Conservation (phyloP, 352 stramenopile genomes). For the Globisporangium apiculatum region DNA sequence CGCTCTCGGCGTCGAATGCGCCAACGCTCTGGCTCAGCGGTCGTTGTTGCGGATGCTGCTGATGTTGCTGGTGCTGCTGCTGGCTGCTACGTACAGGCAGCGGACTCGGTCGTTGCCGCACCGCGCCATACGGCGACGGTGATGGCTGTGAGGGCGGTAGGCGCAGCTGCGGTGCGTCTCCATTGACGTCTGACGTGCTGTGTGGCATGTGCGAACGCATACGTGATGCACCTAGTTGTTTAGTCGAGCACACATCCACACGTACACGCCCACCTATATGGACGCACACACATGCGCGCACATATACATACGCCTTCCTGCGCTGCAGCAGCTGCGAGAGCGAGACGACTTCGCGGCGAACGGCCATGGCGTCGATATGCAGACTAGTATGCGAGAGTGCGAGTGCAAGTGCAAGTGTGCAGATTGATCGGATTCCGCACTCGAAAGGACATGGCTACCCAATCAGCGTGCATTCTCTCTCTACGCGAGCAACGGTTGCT, state of each 20-base stretch:
- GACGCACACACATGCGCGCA: slow-evolving; percentile 1
- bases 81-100: slow-evolving; percentile 4
- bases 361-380: slow-evolving; percentile 31
- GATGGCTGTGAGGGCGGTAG: slow-evolving; percentile 7
- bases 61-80: background rate
- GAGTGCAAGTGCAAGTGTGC: background rate
- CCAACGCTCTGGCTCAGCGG: slow-evolving; percentile 4
- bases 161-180: background rate
- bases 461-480: too few relatives aligned
- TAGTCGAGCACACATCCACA: too few relatives aligned
- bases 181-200: slow-evolving; percentile 1
- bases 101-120: slow-evolving; percentile 6
- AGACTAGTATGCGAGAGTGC: background rate
- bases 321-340: slow-evolving; percentile 68
- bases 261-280: too few relatives aligned
- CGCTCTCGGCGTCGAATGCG: slow-evolving; percentile 6
- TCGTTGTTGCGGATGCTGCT: background rate
- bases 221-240: too few relatives aligned
- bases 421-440: background rate
- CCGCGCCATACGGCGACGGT: slow-evolving; percentile 9
- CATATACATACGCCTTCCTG: slow-evolving; percentile 21
- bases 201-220: background rate
- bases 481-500: too few relatives aligned
- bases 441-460: too few relatives aligned
- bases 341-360: slow-evolving; percentile 61